Evolutionary conservation across 768 basidiomycete genomes (phyloP).

Genomic region (Multifurca ochricompacta): DNA sequence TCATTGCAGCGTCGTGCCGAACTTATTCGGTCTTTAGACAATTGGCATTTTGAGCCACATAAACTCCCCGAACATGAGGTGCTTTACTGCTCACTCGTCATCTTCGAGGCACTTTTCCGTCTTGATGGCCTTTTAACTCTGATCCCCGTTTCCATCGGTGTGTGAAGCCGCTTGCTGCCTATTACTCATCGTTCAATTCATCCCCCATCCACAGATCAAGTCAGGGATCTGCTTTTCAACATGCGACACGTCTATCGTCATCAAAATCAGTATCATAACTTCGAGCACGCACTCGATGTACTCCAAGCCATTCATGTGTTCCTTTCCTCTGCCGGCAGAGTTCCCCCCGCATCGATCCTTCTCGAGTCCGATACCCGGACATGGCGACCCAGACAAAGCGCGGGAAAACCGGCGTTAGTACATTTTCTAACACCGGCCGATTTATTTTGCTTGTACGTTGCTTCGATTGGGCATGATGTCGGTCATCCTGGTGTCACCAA

Average conservation of each 20-base stretch:
- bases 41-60: conserved; percentile 91
- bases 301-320: conserved; percentile 89
- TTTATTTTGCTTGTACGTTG: conserved; percentile 77
- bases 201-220: conserved; percentile 43
- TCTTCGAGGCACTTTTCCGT: conserved; percentile 81
- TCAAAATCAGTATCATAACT: conserved; percentile 95
- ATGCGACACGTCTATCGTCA: conserved; percentile 87
- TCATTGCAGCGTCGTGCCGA: conserved; percentile 44
- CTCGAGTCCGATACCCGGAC: conserved; percentile 34
- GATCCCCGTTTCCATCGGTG: conserved; percentile 51
- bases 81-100: conserved; percentile 67
- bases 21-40: conserved; percentile 60
- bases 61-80: conserved; percentile 76
- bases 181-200: not conserved
- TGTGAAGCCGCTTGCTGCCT: conserved; percentile 26
- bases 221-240: conserved; percentile 74
- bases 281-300: conserved; percentile 93
- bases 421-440: conserved; percentile 53
- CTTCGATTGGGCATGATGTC: conserved; percentile 95
- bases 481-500: conserved; percentile 96
- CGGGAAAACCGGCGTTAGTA: conserved; percentile 19
- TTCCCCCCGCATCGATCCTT: conserved; percentile 69
- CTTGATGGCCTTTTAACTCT: conserved; percentile 65
- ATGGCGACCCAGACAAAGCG: conserved; percentile 34
- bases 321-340: conserved; percentile 67